These are phyloP conservation scores for Colletotrichum ledebouriae DNA, from an alignment of 2,329 filamentous ascomycete genomes.

Conservation along the genomic window DNA sequence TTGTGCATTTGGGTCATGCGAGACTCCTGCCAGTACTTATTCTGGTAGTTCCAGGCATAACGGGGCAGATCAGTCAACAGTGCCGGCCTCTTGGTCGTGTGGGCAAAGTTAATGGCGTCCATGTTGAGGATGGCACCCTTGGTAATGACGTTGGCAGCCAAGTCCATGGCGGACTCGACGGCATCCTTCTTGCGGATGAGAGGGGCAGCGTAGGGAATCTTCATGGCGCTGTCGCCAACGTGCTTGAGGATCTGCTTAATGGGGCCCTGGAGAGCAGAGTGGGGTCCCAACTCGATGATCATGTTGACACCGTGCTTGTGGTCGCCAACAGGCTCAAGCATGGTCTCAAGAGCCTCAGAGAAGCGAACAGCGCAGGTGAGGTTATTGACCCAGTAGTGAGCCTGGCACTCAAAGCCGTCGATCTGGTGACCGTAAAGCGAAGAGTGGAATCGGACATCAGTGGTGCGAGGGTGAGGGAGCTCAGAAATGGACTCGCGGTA, in stretches of 20 bases:
- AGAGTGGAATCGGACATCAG: constrained; percentile 59
- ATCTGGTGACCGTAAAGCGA: constrained; percentile 59
- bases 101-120: constrained; percentile 61
- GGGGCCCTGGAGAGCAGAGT: constrained; percentile 63
- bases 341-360: constrained; percentile 57
- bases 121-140: constrained; percentile 61
- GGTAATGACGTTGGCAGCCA: constrained; percentile 60
- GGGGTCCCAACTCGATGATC: constrained; percentile 64
- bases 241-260: constrained; percentile 64
- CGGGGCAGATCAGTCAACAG: constrained; percentile 57
- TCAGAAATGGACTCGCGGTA: constrained; percentile 56
- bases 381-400: constrained; percentile 61
- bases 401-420: constrained; percentile 50
- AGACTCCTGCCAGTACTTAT: constrained; percentile 63
- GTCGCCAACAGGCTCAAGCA: constrained; percentile 49
- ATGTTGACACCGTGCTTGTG: constrained; percentile 57
- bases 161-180: constrained; percentile 58
- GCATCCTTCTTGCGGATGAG: constrained; percentile 67
- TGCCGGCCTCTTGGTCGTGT: constrained; percentile 48
- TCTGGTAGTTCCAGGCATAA: constrained; percentile 63
- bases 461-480: constrained; percentile 52
- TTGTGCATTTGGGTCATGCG: constrained; percentile 58
- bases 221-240: constrained; percentile 55
- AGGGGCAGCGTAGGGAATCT: constrained; percentile 58
- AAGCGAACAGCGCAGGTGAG: constrained; percentile 58